Conservation (phyloP, 148 eudicot genomes). For the Bassia scoparia region DNA sequence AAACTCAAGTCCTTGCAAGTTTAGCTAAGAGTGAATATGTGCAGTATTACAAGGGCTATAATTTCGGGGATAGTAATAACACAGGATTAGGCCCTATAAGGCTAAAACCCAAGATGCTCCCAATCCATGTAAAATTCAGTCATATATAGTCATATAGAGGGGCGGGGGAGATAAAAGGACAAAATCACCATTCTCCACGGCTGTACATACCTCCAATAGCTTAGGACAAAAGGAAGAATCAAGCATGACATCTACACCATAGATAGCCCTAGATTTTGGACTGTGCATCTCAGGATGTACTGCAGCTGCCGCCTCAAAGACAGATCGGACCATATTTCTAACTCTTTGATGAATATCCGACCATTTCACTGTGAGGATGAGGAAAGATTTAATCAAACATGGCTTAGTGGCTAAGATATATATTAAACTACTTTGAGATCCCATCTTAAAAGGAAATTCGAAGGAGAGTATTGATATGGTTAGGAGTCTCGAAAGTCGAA, state of each 20-base stretch:
- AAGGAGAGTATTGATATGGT: background rate
- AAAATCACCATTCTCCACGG: background rate
- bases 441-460: background rate
- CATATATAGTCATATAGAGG: background rate
- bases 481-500: background rate
- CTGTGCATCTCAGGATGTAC: conserved; percentile 90
- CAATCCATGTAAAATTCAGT: background rate
- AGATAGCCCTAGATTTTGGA: conserved; percentile 79
- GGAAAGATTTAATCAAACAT: background rate
- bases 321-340: conserved; percentile 70
- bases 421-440: background rate
- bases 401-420: background rate
- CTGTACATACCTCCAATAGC: conserved; percentile 66
- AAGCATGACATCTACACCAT: conserved; percentile 97
- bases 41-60: too few relatives aligned
- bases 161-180: background rate
- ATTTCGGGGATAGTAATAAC: background rate
- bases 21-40: background rate
- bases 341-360: conserved; percentile 58
- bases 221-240: conserved; percentile 71
- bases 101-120: background rate
- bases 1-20: background rate
- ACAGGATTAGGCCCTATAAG: background rate
- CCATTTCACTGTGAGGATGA: conserved; percentile 69
- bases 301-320: conserved; percentile 74